Evolutionary conservation across 768 basidiomycete species (phyloP).

Genomic region (Chlorophyllum brunneum): DNA sequence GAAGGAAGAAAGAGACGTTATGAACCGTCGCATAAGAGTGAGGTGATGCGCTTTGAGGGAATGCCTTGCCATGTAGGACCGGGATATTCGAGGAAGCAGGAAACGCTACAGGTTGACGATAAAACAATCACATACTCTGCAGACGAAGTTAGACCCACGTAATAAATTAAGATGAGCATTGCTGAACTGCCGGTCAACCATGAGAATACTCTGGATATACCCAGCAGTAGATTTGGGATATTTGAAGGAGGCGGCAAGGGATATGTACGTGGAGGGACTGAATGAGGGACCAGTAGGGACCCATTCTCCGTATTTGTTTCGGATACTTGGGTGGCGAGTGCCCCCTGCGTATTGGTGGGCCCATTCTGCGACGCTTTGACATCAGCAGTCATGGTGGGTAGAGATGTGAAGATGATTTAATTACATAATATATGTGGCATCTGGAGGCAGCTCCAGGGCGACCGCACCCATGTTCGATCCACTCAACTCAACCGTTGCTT

Average conservation of each 20-base stretch:
- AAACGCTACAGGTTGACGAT: constrained; percentile 44
- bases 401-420: not conserved
- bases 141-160: constrained; percentile 40
- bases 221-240: constrained; percentile 63
- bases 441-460: not conserved
- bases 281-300: constrained; percentile 52
- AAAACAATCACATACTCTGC: not conserved
- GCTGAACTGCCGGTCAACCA: constrained; percentile 70
- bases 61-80: constrained; percentile 55
- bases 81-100: constrained; percentile 62
- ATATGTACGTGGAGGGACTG: constrained; percentile 70
- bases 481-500: constrained; percentile 49
- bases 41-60: constrained; percentile 61
- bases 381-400: not conserved
- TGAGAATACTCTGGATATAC: constrained; percentile 52
- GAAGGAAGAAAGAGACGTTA: constrained; percentile 49
- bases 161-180: constrained; percentile 55
- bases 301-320: constrained; percentile 21
- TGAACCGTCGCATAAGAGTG: constrained; percentile 49
- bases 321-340: not conserved
- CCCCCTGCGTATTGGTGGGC: not conserved
- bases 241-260: constrained; percentile 67
- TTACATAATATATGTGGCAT: constrained; percentile 1
- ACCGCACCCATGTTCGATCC: constrained; percentile 62
- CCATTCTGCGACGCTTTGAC: not conserved